These are phyloP conservation scores for sorghum (Sorghum bicolor) DNA, from an alignment of 176 grass and related monocot genomes.

Conservation along the genomic window DNA sequence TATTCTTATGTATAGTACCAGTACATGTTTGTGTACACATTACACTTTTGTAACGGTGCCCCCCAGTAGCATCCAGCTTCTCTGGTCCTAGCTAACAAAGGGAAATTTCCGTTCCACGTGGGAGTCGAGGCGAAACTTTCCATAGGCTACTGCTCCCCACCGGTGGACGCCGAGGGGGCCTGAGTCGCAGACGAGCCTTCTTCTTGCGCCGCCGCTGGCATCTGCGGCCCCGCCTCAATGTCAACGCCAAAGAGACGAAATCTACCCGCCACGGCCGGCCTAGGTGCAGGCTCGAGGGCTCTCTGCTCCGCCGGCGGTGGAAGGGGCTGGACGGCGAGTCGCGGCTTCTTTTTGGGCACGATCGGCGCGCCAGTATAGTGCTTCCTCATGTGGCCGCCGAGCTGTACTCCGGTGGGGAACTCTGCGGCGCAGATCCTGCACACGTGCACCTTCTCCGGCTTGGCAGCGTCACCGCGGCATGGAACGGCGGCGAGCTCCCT, in stretches of 20 bases:
- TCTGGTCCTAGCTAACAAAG: neutral
- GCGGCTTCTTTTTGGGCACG: neutral
- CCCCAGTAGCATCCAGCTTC: neutral
- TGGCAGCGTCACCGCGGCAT: neutral
- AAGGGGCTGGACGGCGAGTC: neutral
- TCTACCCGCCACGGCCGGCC: neutral
- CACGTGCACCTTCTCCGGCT: neutral
- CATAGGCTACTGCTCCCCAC: neutral
- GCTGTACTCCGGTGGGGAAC: neutral
- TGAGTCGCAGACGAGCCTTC: neutral
- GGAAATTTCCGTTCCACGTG: neutral
- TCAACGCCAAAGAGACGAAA: slow-evolving; percentile 34
- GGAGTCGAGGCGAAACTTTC: neutral
- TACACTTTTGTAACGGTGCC: neutral
- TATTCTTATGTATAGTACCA: neutral
- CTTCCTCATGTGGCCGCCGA: slow-evolving; percentile 52
- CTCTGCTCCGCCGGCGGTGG: neutral
- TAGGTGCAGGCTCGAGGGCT: neutral
- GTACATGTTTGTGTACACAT: neutral
- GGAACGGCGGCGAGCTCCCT: neutral
- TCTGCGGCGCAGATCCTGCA: neutral
- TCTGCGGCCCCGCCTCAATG: neutral
- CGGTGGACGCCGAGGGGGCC: neutral
- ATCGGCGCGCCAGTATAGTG: slow-evolving; percentile 10
- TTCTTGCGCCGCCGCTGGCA: neutral